phyloP scores from a whole-genome alignment of 768 basidiomycete genomes.

The Termitomyces eurrhizus region DNA sequence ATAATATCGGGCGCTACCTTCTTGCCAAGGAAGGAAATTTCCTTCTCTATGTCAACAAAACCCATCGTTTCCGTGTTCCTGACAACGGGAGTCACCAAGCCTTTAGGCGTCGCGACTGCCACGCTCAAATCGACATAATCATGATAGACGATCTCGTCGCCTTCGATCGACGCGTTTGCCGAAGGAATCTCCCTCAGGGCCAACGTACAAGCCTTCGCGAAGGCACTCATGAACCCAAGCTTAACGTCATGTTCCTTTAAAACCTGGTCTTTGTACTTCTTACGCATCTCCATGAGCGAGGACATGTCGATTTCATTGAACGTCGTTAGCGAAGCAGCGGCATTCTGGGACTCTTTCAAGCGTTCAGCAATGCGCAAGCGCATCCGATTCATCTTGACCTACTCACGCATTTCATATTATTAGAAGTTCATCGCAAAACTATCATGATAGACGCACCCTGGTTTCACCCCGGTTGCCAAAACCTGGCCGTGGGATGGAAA shows the following conservation, averaged over 20 bases:
- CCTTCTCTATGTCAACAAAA: conserved; percentile 89
- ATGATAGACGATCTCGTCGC: conserved; percentile 88
- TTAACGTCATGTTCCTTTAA: conserved; percentile 93
- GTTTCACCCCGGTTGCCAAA: conserved; percentile 74
- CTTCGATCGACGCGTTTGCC: conserved; percentile 93
- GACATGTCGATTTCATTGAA: conserved; percentile 99
- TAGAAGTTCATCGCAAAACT: background rate
- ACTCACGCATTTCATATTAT: background rate
- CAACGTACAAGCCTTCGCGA: conserved; percentile 80
- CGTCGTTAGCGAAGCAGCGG: conserved; percentile 93
- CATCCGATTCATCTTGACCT: conserved; percentile 99
- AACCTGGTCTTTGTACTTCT: conserved; percentile 88
- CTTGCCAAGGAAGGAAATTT: conserved; percentile 86
- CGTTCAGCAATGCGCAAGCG: conserved; percentile 95
- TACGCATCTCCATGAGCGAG: conserved; percentile 87
- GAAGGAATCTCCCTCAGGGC: conserved; percentile 90
- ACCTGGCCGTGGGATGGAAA: conserved; percentile 26
- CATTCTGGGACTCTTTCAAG: conserved; percentile 96
- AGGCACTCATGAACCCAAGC: conserved; percentile 97
- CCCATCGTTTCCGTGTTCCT: conserved; percentile 85
- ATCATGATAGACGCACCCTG: conserved; percentile 46
- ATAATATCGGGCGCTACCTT: conserved; percentile 46
- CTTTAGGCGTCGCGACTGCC: conserved; percentile 96
- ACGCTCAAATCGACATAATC: conserved; percentile 94
- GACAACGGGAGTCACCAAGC: conserved; percentile 93